Evolutionary conservation across 179 eudicot species (phyloP), one percentile per base, ranked within the genome.

Genomic region (Amaranthus tricolor): DNA sequence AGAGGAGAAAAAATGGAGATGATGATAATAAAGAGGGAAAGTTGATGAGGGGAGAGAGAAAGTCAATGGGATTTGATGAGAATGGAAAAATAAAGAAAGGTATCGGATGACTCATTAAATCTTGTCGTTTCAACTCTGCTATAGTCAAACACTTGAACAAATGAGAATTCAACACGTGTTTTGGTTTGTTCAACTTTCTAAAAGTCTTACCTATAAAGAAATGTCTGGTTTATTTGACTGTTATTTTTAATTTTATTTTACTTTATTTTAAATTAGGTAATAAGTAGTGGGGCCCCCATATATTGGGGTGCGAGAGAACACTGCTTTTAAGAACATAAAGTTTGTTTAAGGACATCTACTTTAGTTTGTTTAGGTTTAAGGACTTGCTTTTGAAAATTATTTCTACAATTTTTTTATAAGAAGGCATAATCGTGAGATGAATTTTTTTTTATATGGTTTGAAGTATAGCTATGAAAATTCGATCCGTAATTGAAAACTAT

Each of bases 11-110:
- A 59, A 67, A 67, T 15, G 6, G 62, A 20, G 49, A 73, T 31
- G 9, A 51, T 40, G 31, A 73, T 47, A n/a, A 21, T 56, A 19
- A 71, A 9, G 21, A 31, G 71, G 59, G 57, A 49, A 44, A 79
- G 62, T 76, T 84, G 78, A 81, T 6, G 61, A 17, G 20, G 61
- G 15, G 61, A 57, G 20, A 65, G 84, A 78, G 62, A 47, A 78
- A 81, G 83, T 84, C 88, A 72, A 31, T 31, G 40, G 40, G 49
- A 89, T 79, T 78, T 78, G 83, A n/a, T 19, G 15, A 21, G 16
- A 15, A 10, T 40, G 40, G 83, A 73, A 64, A 50, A 58, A 71
- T 53, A 40, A 52, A 44, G 74, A 9, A 61, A 12, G 72, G 64
- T 19, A 21, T 56, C 65, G 78, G 77, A 65, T 66, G 77, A 74